A percentile compares a stretch with the other conserved stretches of the same genome.
These are phyloP conservation scores for Centrapalus pauciflorus DNA, from an alignment of 129 eudicot species.

Conservation along the genomic window DNA sequence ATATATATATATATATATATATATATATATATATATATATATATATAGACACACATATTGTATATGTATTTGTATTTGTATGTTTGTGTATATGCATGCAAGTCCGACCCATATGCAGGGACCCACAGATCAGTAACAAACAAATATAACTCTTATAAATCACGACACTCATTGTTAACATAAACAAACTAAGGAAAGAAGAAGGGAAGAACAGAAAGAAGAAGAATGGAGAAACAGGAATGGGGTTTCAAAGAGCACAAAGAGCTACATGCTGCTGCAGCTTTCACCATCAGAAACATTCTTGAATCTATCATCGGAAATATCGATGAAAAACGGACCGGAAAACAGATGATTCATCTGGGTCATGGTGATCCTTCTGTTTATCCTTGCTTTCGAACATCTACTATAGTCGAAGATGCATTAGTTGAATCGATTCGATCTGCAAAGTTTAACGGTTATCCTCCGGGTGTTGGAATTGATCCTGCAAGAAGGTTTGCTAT, in stretches of 20 bases:
- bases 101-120: background rate
- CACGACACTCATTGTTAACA: background rate
- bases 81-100: too few species aligned
- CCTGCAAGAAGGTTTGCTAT: constrained; percentile 34
- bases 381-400: constrained; percentile 35
- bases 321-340: background rate
- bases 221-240: constrained; percentile 6
- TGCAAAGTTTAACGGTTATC: constrained; percentile 38
- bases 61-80: too few species aligned
- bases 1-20: too few species aligned
- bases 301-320: constrained; percentile 16
- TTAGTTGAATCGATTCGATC: constrained; percentile 33
- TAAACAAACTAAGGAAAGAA: background rate
- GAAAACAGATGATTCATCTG: constrained; percentile 24
- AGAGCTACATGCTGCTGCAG: constrained; percentile 22
- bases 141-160: background rate
- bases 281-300: constrained; percentile 28
- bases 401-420: constrained; percentile 31
- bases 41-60: too few species aligned
- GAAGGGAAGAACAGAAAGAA: background rate
- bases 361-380: constrained; percentile 54
- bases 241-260: constrained; percentile 37
- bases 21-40: too few species aligned
- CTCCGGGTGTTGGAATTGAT: constrained; percentile 32
- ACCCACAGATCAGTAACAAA: background rate